phyloP scores from a whole-genome alignment of 2,329 filamentous ascomycete species.

The Nothophoma quercina region DNA sequence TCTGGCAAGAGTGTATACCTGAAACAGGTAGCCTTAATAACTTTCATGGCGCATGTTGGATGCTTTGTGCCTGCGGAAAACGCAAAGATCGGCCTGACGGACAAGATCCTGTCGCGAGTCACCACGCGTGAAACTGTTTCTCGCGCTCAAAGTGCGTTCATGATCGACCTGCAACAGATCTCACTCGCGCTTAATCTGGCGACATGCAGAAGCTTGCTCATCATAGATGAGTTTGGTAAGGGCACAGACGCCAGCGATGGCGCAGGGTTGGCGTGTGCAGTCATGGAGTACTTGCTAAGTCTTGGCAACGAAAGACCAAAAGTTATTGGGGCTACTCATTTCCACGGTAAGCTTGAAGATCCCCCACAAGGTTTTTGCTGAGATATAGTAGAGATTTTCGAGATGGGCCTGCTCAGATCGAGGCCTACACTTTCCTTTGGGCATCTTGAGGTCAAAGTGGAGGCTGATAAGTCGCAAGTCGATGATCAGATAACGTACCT shows the following conservation, averaged over 20 bases:
- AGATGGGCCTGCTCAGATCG: slow-evolving; percentile 64
- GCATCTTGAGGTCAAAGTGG: slow-evolving; percentile 75
- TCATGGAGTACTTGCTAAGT: slow-evolving; percentile 64
- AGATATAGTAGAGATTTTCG: slow-evolving; percentile 69
- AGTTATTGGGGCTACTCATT: slow-evolving; percentile 69
- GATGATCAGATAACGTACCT: slow-evolving; percentile 76
- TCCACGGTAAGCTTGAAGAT: slow-evolving; percentile 61
- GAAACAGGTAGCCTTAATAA: slow-evolving; percentile 89
- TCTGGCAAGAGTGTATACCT: slow-evolving; percentile 97
- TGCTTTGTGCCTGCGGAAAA: slow-evolving; percentile 82
- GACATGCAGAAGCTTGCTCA: slow-evolving; percentile 77
- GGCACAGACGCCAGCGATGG: slow-evolving; percentile 71
- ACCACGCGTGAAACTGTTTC: slow-evolving; percentile 75
- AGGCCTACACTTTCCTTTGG: slow-evolving; percentile 64
- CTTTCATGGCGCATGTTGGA: slow-evolving; percentile 91
- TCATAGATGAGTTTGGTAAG: slow-evolving; percentile 93
- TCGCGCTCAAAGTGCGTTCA: slow-evolving; percentile 70
- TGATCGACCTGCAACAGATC: slow-evolving; percentile 88
- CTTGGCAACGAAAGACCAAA: slow-evolving; percentile 62
- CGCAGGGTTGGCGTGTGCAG: slow-evolving; percentile 68
- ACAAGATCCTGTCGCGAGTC: slow-evolving; percentile 89
- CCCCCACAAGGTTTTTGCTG: slow-evolving; percentile 55
- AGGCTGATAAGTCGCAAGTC: slow-evolving; percentile 58
- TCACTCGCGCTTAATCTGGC: slow-evolving; percentile 77
- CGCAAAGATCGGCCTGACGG: slow-evolving; percentile 84